Base-by-base conservation (phyloP, 495 filamentous ascomycete species). In the Neurospora sp. region DNA sequence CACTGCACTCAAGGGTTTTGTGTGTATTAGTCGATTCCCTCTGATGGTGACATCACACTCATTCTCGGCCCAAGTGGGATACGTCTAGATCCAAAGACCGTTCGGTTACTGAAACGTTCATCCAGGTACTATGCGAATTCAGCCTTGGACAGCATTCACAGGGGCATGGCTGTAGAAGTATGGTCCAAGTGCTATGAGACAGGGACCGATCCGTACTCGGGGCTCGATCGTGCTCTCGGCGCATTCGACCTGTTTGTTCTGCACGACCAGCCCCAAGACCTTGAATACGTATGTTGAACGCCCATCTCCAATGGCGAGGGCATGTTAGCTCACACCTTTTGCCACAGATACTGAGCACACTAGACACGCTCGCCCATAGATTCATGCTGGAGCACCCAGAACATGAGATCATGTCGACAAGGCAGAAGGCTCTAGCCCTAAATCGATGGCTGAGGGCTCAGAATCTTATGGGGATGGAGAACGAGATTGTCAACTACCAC, bases 181-280 rank as follows among this genome's bases (percentile, higher is more conserved):
- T 97, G 93, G 95, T 81, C 82, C 68, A 87, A 85, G 70, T 84
- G 82, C 69, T 82, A 85, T 65, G 53, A 65, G 16, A 68, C 75
- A 74, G 27, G 76, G 70, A 22, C 76, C 77, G 18, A 45, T 77
- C 53, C 76, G 76, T 71, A 68, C 70, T 31, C 35, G 45, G 75
- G 77, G 3, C 85, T 97, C 45, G 94, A 97, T 78, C 85, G 87
- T 65, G 93, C 91, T 7, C 82, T 98, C 37, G 91, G 88, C 16
- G 89, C 90, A 27, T 97, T 94, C 76, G 96, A 98, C 76, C 87
- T 98, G 78, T 98, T 97, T 78, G 88, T 96, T 42, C 83, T 94
- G 12, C 87, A 90, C 72, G 90, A 89, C 65, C 85, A 87, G 16
- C 85, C 88, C 53, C 89, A 90, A 20, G 93, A 94, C 77, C 78